A percentile compares a stretch with the other conserved stretches of the same genome.
phyloP scores from a whole-genome alignment of 2,329 filamentous ascomycete genomes.

The Pestalotiopsis sp. region DNA sequence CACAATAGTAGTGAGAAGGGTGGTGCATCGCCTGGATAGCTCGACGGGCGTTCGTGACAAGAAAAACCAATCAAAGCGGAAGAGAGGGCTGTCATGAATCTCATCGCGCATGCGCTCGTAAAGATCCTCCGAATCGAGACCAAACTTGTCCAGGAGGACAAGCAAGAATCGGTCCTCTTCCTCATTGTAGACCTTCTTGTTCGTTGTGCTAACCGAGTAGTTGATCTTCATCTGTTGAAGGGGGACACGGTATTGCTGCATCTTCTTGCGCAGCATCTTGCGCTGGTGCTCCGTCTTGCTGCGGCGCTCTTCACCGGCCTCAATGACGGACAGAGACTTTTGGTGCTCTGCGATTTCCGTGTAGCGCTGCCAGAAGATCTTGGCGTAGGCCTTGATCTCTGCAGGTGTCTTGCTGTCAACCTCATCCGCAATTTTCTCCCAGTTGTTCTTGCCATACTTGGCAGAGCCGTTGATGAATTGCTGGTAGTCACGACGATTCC shows the following conservation, averaged over 20 bases:
- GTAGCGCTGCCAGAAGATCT: slow-evolving; percentile 96
- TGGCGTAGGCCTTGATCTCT: slow-evolving; percentile 89
- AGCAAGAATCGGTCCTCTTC: slow-evolving; percentile 96
- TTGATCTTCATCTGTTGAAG: slow-evolving; percentile 98
- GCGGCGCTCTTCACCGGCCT: slow-evolving; percentile 88
- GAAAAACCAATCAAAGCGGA: slow-evolving; percentile 99
- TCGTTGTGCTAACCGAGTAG: slow-evolving; percentile 97
- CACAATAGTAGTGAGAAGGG: slow-evolving; percentile 89
- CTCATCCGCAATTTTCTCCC: slow-evolving; percentile 82
- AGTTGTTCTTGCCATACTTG: slow-evolving; percentile 87
- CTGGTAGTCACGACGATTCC: slow-evolving; percentile 98
- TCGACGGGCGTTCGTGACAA: slow-evolving; percentile 91
- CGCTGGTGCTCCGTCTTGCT: slow-evolving; percentile 90
- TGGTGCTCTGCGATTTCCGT: slow-evolving; percentile 86
- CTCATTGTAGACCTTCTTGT: slow-evolving; percentile 99
- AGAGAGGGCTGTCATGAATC: slow-evolving; percentile 90
- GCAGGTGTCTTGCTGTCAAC: slow-evolving; percentile 86
- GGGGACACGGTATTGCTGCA: slow-evolving; percentile 94
- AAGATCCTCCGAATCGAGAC: slow-evolving; percentile 86
- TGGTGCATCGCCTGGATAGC: slow-evolving; percentile 89
- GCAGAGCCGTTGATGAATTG: slow-evolving; percentile 96
- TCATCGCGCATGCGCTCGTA: slow-evolving; percentile 97
- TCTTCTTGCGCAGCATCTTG: slow-evolving; percentile 92
- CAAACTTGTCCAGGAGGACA: slow-evolving; percentile 89
- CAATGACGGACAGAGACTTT: slow-evolving; percentile 87